Percentiles rank a stretch among this genome's conserved stretches.
phyloP scores from a whole-genome alignment of 176 grass and related monocot species.

The Typha latifolia region DNA sequence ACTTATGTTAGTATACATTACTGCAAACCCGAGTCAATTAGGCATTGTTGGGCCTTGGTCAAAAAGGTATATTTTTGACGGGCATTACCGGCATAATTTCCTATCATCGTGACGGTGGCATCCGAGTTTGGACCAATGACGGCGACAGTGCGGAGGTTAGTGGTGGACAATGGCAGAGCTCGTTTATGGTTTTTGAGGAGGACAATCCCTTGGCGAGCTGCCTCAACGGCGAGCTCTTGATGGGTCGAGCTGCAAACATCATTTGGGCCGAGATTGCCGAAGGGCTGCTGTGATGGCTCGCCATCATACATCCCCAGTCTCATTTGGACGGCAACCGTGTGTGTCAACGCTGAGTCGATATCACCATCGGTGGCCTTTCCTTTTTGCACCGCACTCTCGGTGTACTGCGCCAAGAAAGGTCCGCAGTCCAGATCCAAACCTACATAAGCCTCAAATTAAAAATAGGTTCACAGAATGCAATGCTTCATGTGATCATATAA shows the following conservation, averaged over 20 bases:
- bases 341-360: conserved; percentile 40
- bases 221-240: conserved; percentile 54
- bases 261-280: conserved; percentile 36
- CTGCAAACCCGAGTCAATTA: neutral
- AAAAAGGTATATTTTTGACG: neutral
- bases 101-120: conserved; percentile 72
- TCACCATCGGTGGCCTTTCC: conserved; percentile 40
- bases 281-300: conserved; percentile 33
- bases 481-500: neutral
- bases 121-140: conserved; percentile 63
- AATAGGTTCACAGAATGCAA: neutral
- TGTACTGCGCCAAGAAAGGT: conserved; percentile 48
- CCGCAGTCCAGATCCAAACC: conserved; percentile 86
- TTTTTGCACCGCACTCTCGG: conserved; percentile 24
- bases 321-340: conserved; percentile 71
- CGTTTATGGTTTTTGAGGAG: conserved; percentile 45
- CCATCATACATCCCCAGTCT: conserved; percentile 85
- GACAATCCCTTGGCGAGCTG: conserved; percentile 52
- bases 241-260: conserved; percentile 54
- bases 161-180: conserved; percentile 29
- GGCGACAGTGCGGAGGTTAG: conserved; percentile 20
- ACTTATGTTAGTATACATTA: neutral
- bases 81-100: conserved; percentile 61
- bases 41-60: neutral
- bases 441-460: neutral